Evolutionary conservation across 2,329 filamentous ascomycete species (phyloP).

Genomic region (Davidsoniella virescens): DNA sequence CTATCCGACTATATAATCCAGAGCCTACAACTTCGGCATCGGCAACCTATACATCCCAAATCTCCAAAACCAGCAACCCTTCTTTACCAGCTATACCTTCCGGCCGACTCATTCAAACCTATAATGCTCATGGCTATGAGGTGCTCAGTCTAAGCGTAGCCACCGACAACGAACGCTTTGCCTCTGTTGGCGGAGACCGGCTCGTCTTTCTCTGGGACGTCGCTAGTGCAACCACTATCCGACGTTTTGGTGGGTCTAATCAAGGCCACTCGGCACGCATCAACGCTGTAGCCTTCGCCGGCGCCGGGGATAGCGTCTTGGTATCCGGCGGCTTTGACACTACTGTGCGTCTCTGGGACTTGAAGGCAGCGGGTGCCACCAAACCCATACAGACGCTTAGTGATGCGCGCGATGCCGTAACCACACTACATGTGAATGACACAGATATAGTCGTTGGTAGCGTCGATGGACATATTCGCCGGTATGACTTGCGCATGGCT

Average conservation of each 20-base stretch:
- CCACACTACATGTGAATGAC: slow-evolving; percentile 29
- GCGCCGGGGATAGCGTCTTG: slow-evolving; percentile 56
- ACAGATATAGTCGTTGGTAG: slow-evolving; percentile 55
- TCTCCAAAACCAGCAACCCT: background rate
- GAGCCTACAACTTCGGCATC: slow-evolving; percentile 29
- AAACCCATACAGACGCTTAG: slow-evolving; percentile 56
- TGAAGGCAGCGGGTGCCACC: slow-evolving; percentile 28
- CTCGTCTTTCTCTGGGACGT: slow-evolving; percentile 93
- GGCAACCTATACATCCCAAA: background rate
- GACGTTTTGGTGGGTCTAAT: slow-evolving; percentile 49
- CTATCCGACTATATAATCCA: slow-evolving; percentile 75
- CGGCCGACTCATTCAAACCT: slow-evolving; percentile 65
- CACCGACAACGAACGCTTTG: slow-evolving; percentile 67
- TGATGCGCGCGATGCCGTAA: slow-evolving; percentile 58
- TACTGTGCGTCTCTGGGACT: slow-evolving; percentile 62
- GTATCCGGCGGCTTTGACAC: slow-evolving; percentile 61
- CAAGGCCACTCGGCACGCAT: slow-evolving; percentile 55
- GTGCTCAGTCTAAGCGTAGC: slow-evolving; percentile 67
- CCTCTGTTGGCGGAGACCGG: slow-evolving; percentile 78
- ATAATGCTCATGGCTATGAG: slow-evolving; percentile 80
- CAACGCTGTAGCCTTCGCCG: slow-evolving; percentile 65
- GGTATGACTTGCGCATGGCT: slow-evolving; percentile 72
- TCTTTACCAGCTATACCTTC: slow-evolving; percentile 22
- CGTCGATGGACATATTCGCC: slow-evolving; percentile 67
- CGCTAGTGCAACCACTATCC: slow-evolving; percentile 55